These are phyloP conservation scores for Cochlearia excelsa DNA, from an alignment of 345 rosid genomes.

Conservation along the genomic window DNA sequence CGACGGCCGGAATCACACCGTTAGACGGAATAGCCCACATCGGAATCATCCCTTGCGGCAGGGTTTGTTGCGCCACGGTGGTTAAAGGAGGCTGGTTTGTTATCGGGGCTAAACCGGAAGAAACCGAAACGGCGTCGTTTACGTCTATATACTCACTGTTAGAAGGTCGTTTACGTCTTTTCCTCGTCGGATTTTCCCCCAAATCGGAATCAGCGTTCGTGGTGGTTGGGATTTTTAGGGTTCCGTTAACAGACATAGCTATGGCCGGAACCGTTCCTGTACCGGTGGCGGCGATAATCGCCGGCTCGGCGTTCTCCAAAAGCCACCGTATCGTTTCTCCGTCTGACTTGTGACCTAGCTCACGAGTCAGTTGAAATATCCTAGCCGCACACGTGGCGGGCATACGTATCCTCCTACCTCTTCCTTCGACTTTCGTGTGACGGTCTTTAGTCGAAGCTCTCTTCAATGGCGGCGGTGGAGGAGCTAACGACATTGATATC, in stretches of 20 bases:
- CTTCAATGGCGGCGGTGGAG: constrained; percentile 41
- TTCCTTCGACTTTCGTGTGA: constrained; percentile 89
- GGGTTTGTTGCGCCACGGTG: constrained; percentile 21
- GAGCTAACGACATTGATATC: constrained; percentile 32
- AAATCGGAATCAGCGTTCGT: constrained; percentile 40
- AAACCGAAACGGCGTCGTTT: constrained; percentile 44
- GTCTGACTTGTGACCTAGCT: constrained; percentile 85
- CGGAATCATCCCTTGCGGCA: constrained; percentile 68
- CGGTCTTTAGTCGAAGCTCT: constrained; percentile 80
- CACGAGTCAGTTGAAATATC: constrained; percentile 82
- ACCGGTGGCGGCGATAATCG: constrained; percentile 83
- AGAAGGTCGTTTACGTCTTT: constrained; percentile 68
- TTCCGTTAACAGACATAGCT: constrained; percentile 86
- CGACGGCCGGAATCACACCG: constrained; percentile 51
- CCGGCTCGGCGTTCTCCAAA: constrained; percentile 81
- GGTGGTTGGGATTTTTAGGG: constrained; percentile 79
- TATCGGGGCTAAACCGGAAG: constrained; percentile 57
- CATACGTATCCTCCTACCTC: constrained; percentile 94
- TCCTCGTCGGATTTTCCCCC: constrained; percentile 44
- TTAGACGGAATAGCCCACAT: constrained; percentile 82
- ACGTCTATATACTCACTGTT: constrained; percentile 74
- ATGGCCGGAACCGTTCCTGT: constrained; percentile 93
- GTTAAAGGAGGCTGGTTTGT: constrained; percentile 5
- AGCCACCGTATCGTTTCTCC: constrained; percentile 92
- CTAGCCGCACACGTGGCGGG: constrained; percentile 94